Evolutionary conservation across 2,329 filamentous ascomycete genomes (phyloP).

Genomic region (Penicillium rolfsii): DNA sequence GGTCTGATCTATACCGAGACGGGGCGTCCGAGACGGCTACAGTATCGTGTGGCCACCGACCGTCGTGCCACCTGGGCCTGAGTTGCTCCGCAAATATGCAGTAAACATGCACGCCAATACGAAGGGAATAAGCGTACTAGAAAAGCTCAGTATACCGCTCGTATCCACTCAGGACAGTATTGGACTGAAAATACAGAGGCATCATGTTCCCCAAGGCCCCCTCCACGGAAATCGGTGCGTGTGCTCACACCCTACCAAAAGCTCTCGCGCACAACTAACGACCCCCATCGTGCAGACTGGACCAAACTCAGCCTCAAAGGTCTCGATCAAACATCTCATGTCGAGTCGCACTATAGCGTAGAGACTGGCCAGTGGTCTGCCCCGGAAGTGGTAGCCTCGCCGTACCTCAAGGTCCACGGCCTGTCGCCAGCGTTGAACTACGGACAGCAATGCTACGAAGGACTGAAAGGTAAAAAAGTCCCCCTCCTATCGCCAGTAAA

Average conservation of each 20-base stretch:
- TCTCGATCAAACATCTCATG: background rate
- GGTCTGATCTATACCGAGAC: background rate
- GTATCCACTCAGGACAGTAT: background rate
- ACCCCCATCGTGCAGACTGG: background rate
- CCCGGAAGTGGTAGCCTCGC: no score
- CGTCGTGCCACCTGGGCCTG: background rate
- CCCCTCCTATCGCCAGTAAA: background rate
- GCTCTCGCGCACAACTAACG: background rate
- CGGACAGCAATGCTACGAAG: background rate
- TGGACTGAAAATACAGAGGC: background rate
- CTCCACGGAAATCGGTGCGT: slow-evolving; percentile 1
- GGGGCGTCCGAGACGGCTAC: background rate
- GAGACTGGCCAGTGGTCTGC: no score
- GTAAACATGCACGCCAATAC: background rate
- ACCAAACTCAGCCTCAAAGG: background rate
- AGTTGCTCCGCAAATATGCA: background rate
- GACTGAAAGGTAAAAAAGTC: background rate
- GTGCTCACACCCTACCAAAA: background rate
- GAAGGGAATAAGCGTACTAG: background rate
- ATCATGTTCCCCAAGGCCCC: background rate
- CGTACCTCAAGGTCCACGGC: no score
- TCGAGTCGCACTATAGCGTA: no score
- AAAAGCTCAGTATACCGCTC: background rate
- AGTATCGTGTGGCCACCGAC: background rate
- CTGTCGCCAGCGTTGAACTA: no score